These are phyloP conservation scores for Sextonia rubra DNA, from an alignment of 164 flowering plant genomes.

Conservation along the genomic window DNA sequence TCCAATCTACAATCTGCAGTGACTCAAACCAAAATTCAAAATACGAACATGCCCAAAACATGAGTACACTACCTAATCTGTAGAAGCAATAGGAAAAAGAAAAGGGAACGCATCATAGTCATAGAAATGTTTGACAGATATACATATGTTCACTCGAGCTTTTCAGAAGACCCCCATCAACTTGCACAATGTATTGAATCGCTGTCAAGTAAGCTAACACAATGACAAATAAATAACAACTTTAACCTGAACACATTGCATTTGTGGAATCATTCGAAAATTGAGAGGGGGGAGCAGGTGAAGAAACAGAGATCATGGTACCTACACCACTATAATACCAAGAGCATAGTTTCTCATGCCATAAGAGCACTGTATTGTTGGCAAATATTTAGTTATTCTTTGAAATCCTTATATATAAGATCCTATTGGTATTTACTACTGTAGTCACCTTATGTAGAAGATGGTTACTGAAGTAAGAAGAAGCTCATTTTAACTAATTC, in stretches of 20 bases:
- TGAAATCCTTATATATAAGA: too few relatives aligned
- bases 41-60: neutral
- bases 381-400: too few relatives aligned
- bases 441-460: too few relatives aligned
- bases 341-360: too few relatives aligned
- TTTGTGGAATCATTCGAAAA: neutral
- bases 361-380: too few relatives aligned
- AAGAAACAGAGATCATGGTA: too few relatives aligned
- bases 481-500: too few relatives aligned
- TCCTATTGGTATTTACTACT: too few relatives aligned
- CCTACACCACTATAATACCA: too few relatives aligned
- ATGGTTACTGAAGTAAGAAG: too few relatives aligned
- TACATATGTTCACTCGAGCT: slow-evolving; percentile 30
- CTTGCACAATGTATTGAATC: slow-evolving; percentile 28
- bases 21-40: slow-evolving; percentile 2
- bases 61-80: neutral
- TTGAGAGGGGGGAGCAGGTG: too few relatives aligned
- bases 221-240: neutral
- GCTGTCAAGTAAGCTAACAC: neutral
- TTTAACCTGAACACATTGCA: neutral
- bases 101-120: too few relatives aligned
- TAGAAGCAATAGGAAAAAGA: neutral
- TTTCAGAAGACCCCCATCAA: slow-evolving; percentile 20
- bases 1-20: slow-evolving; percentile 67
- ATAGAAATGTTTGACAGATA: slow-evolving; percentile 4